phyloP scores from a whole-genome alignment of 2,329 filamentous ascomycete species.

The Talaromyces rugulosus region DNA sequence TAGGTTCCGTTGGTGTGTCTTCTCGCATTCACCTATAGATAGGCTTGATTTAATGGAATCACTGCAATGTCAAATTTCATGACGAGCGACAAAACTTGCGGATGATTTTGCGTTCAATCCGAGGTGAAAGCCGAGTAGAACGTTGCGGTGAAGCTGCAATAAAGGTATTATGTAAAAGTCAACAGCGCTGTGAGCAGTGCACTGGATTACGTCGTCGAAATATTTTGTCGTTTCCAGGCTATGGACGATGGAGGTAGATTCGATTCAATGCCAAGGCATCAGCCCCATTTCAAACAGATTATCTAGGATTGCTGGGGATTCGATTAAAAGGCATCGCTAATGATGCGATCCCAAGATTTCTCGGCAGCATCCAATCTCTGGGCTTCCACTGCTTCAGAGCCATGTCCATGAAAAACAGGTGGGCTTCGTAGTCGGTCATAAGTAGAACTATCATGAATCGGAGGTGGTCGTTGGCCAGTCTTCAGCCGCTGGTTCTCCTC shows the following conservation, averaged over 20 bases:
- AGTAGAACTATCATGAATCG: neutral
- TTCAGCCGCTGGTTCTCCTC: constrained; percentile 22
- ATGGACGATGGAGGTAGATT: neutral
- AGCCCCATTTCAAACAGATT: neutral
- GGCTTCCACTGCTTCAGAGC: neutral
- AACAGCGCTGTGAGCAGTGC: neutral
- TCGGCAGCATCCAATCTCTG: constrained; percentile 6
- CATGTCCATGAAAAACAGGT: neutral
- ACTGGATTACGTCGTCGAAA: no score
- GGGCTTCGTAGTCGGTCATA: constrained; percentile 3
- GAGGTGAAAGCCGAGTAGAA: neutral
- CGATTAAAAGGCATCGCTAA: constrained; percentile 11
- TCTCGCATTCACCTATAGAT: neutral
- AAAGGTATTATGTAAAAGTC: neutral
- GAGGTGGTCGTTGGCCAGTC: constrained; percentile 16
- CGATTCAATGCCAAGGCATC: neutral
- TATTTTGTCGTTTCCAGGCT: neutral
- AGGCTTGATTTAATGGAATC: neutral
- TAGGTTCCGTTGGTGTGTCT: neutral
- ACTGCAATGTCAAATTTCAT: neutral
- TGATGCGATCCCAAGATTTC: constrained; percentile 14
- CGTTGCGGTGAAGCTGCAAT: neutral
- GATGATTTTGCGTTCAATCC: neutral
- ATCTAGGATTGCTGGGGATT: neutral
- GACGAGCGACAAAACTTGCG: neutral